Base-by-base conservation (phyloP, 805 yeast species). In the Yarrowia keelungensis region DNA sequence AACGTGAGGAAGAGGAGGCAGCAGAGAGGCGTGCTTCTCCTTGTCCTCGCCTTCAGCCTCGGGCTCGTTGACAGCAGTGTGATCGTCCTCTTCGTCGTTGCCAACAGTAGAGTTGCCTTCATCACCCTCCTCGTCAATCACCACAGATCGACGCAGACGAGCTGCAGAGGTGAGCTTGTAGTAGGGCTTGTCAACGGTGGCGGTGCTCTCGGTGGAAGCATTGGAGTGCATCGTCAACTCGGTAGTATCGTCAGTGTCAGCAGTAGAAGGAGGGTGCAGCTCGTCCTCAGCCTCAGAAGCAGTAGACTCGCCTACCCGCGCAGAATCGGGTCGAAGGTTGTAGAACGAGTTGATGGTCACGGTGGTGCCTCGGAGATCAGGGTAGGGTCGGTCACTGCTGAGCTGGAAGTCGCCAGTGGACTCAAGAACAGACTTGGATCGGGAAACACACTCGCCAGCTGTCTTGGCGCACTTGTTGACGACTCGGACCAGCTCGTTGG, bases 391-490 rank as follows among this genome's bases (percentile, higher is more conserved):
- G 41, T 70, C 69, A 9, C 38, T 42, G 14, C 78, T 73, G 45
- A 76, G 70, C 58, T 69, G 71, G 62, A 78, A 76, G 45, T 76
- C 78, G 10, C 80, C 80, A 35, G 73, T 70, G 38, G 68, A 62
- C 46, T 71, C 73, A 16, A 79, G 65, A 14, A 74, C 73, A 39
- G 69, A 42, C 56, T 74, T 69, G 65, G 74, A 74, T 53, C 76
- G 71, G 2, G 76, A 78, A 26, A 76, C 75, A 68, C 80, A 78
- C 61, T 75, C 76, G 8, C 76, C 74, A 3, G 80, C 76, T n/a
- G 76, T 69, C 32, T 77, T 71, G 22, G 75, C 72, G 68, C 81
- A 79, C 43, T 74, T 75, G 38, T 74, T 71, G 8, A 80, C 80
- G 12, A 73, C 73, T 8, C 65, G 70, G 12, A 72, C 71, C 50